These are phyloP conservation scores for Licmophora abbreviata DNA, from an alignment of 108 stramenopile species.

Conservation along the genomic window DNA sequence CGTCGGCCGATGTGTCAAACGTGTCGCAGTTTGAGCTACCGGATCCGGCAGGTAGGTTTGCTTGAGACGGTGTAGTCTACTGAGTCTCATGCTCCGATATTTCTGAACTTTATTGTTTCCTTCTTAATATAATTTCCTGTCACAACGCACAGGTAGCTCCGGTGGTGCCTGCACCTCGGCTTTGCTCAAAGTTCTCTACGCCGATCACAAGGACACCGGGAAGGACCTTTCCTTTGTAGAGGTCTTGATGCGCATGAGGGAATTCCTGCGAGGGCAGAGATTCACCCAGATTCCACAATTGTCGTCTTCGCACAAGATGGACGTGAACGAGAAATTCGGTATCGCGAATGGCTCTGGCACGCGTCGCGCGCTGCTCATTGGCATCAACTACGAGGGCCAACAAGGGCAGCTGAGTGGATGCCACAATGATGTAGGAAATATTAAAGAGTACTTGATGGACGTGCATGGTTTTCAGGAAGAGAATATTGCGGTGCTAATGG, in stretches of 20 bases:
- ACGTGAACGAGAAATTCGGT: conserved; percentile 24
- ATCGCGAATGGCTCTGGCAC: conserved; percentile 19
- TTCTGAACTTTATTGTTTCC: too few species aligned
- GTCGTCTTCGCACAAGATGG: conserved; percentile 27
- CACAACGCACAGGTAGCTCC: conserved; percentile 51
- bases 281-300: conserved; percentile 61
- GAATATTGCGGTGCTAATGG: conserved; percentile 66
- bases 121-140: too few species aligned
- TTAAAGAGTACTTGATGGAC: conserved; percentile 78
- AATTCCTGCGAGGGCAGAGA: conserved; percentile 22
- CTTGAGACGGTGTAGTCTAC: too few species aligned
- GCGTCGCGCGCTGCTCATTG: conserved; percentile 57
- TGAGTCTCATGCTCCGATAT: too few species aligned
- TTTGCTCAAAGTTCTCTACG: conserved; percentile 57
- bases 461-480: conserved; percentile 75
- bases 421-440: conserved; percentile 78
- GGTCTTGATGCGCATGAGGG: conserved; percentile 54
- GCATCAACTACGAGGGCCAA: conserved; percentile 79
- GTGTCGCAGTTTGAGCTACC: conserved; percentile 67
- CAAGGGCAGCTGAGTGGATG: conserved; percentile 66
- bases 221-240: conserved; percentile 57
- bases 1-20: conserved; percentile 28
- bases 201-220: conserved; percentile 32
- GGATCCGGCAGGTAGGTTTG: conserved; percentile 40
- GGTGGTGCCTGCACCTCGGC: conserved; percentile 88